A percentile compares a stretch with the other conserved stretches of the same genome.
These are phyloP conservation scores for Musa troglodytarum DNA, from an alignment of 176 grass and related monocot species.

Conservation along the genomic window DNA sequence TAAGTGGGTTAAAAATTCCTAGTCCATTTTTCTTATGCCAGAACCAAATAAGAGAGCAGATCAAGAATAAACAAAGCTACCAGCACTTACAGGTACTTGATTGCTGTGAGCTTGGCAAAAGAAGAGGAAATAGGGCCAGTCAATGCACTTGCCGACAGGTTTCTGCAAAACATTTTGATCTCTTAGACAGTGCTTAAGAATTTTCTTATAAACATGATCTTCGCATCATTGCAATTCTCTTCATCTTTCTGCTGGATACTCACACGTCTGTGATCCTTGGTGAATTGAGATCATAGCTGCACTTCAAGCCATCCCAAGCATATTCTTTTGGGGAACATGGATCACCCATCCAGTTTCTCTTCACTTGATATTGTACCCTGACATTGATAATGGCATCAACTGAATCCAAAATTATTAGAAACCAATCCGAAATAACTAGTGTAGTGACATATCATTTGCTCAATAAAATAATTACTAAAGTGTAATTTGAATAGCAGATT, in stretches of 20 bases:
- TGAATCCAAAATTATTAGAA: conserved; percentile 16
- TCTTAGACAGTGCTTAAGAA: neutral
- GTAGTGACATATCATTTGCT: neutral
- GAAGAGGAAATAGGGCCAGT: conserved; percentile 29
- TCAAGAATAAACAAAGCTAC: neutral
- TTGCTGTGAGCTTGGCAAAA: conserved; percentile 32
- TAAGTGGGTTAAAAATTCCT: neutral
- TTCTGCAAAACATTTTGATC: conserved; percentile 27
- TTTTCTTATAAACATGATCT: neutral
- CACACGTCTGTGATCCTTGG: conserved; percentile 43
- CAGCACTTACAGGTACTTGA: conserved; percentile 34
- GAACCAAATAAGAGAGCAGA: neutral
- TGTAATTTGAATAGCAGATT: no score
- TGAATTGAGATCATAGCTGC: conserved; percentile 33
- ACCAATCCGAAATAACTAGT: neutral
- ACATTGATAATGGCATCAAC: conserved; percentile 50
- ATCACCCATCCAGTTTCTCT: conserved; percentile 51
- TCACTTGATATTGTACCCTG: conserved; percentile 31
- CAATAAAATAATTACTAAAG: neutral
- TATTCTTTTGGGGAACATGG: conserved; percentile 39
- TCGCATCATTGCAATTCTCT: neutral
- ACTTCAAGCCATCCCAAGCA: conserved; percentile 45
- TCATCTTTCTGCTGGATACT: conserved; percentile 19
- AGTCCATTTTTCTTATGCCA: neutral
- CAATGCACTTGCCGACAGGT: conserved; percentile 35